Percentiles rank a stretch among this genome's conserved stretches.
Evolutionary conservation across 148 eudicot species (phyloP).

Genomic region (Vaccinium macrocarpon): DNA sequence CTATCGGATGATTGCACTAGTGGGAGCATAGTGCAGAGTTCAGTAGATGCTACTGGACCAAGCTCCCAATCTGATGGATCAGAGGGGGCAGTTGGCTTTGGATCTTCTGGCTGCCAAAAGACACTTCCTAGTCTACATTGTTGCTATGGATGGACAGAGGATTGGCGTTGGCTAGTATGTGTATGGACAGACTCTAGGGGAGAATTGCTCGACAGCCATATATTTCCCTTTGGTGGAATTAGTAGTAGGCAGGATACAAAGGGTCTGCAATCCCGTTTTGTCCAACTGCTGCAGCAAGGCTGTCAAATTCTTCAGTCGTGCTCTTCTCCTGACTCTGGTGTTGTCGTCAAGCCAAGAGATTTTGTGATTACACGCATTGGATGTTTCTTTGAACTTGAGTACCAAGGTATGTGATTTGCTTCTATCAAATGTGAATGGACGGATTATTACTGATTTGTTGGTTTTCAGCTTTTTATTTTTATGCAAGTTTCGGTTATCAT

Average conservation of each 20-base stretch:
- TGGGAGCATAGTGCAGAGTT: constrained; percentile 48
- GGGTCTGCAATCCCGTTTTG: constrained; percentile 90
- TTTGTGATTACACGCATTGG: constrained; percentile 92
- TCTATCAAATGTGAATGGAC: constrained; percentile 3
- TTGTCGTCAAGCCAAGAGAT: constrained; percentile 63
- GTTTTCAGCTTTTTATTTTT: background rate
- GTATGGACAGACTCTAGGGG: constrained; percentile 99
- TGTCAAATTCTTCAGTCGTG: constrained; percentile 87
- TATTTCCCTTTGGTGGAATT: constrained; percentile 95
- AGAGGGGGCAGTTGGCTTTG: constrained; percentile 56
- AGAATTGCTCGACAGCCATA: constrained; percentile 84
- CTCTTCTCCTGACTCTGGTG: constrained; percentile 57
- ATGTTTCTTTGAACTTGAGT: constrained; percentile 88
- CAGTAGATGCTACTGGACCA: constrained; percentile 48
- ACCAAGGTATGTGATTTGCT: constrained; percentile 62
- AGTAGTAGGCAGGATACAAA: constrained; percentile 99
- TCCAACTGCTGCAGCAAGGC: constrained; percentile 94
- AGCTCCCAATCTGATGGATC: constrained; percentile 68
- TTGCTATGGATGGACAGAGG: constrained; percentile 99
- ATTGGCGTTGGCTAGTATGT: constrained; percentile 98
- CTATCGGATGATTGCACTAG: constrained; percentile 59
- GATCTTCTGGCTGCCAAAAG: constrained; percentile 54
- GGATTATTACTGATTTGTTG: background rate
- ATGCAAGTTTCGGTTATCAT: background rate
- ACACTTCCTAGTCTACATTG: constrained; percentile 83